A percentile compares a stretch with the other conserved stretches of the same genome.
phyloP scores from a whole-genome alignment of 345 rosid genomes.

The Toxicodendron radicans region DNA sequence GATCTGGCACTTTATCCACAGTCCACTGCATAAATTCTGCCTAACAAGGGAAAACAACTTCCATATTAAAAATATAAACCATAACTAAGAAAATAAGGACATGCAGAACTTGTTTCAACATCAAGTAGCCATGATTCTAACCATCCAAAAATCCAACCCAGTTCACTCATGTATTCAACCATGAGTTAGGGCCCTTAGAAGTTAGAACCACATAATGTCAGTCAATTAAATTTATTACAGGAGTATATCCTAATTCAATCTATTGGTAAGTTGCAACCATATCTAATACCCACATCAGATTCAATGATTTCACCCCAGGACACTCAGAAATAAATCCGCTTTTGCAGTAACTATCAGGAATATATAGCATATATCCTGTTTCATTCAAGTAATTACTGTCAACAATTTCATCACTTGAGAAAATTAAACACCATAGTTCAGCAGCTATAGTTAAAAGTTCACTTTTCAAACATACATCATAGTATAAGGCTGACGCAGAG shows the following conservation, averaged over 20 bases:
- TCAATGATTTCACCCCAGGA: neutral
- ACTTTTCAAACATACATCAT: conserved; percentile 60
- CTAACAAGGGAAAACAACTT: conserved; percentile 42
- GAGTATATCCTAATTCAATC: neutral
- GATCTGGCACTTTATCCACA: conserved; percentile 87
- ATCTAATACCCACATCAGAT: neutral
- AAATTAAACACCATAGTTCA: neutral
- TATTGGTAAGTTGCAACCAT: neutral
- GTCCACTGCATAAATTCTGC: conserved; percentile 91
- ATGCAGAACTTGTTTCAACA: neutral
- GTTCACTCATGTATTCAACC: neutral
- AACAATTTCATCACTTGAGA: conserved; percentile 5
- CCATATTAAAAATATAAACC: neutral
- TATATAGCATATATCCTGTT: neutral
- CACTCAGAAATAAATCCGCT: neutral
- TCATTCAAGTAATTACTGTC: neutral
- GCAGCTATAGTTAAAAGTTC: neutral
- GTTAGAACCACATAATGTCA: neutral
- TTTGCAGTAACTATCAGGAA: conserved; percentile 1
- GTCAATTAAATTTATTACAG: neutral
- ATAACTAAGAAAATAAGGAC: neutral
- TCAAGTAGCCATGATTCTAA: neutral
- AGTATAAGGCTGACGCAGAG: conserved; percentile 88
- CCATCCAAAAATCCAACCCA: neutral
- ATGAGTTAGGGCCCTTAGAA: neutral